Conservation (phyloP, 371 early-diverging fungal species). For the Mucor velutinosus region DNA sequence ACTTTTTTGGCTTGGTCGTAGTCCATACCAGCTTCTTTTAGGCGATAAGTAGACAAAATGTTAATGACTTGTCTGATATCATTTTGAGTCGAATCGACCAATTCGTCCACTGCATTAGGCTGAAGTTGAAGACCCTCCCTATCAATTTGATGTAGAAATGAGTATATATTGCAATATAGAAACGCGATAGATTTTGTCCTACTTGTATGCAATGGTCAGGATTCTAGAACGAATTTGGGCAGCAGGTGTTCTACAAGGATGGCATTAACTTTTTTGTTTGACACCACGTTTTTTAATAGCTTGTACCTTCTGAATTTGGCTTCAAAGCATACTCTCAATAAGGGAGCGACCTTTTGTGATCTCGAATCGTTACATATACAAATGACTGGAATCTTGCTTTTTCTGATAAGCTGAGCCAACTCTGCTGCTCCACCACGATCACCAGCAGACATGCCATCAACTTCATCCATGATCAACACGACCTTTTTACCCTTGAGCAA, state of each 20-base stretch:
- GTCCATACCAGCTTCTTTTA: conserved; percentile 66
- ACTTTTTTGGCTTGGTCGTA: conserved; percentile 83
- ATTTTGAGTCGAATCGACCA: conserved; percentile 83
- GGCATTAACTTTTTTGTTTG: neutral
- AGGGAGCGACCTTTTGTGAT: conserved; percentile 87
- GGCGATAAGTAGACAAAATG: conserved; percentile 86
- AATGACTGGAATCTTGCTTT: conserved; percentile 95
- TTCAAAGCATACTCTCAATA: conserved; percentile 91
- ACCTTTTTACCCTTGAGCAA: conserved; percentile 45
- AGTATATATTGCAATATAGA: neutral
- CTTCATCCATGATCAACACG: conserved; percentile 99
- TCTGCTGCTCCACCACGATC: conserved; percentile 98
- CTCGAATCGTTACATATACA: conserved; percentile 99
- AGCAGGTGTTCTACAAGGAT: conserved; percentile 38
- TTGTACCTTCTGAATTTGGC: conserved; percentile 83
- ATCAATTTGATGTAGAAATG: neutral
- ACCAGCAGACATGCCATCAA: conserved; percentile 99
- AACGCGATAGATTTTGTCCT: neutral
- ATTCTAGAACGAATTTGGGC: conserved; percentile 71
- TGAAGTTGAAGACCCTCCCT: conserved; percentile 82
- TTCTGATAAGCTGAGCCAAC: conserved; percentile 90
- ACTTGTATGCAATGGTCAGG: conserved; percentile 68
- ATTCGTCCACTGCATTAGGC: conserved; percentile 84
- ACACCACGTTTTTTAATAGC: neutral
- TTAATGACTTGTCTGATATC: conserved; percentile 99